These are phyloP conservation scores for Durotheca rogersii DNA, from an alignment of 495 filamentous ascomycete species.

Conservation along the genomic window DNA sequence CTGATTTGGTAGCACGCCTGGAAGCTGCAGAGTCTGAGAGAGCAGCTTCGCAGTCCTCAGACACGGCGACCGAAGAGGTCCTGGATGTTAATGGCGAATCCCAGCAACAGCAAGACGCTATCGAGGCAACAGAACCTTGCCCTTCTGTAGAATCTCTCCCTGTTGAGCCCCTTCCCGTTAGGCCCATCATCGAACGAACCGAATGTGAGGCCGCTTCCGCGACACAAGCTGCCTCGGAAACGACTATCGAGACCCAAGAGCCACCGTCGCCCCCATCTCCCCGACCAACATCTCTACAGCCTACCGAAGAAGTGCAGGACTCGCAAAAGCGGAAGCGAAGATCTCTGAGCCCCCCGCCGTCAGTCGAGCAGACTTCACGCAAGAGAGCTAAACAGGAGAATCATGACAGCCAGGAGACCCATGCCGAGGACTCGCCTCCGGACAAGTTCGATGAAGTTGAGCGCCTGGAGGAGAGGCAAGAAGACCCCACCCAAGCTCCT, in stretches of 20 bases:
- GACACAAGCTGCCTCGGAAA: slow-evolving; percentile 5
- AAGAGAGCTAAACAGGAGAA: slow-evolving; percentile 47
- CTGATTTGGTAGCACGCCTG: slow-evolving; percentile 56
- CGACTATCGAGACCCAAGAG: slow-evolving; percentile 13
- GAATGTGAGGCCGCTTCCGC: slow-evolving; percentile 9
- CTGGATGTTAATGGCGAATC: slow-evolving; percentile 8
- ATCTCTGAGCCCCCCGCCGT: slow-evolving; percentile 65
- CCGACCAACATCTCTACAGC: slow-evolving; percentile 20
- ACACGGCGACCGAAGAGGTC: slow-evolving; percentile 12
- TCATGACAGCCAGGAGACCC: slow-evolving; percentile 13
- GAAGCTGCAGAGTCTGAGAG: slow-evolving; percentile 35
- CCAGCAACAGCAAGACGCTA: slow-evolving; percentile 21
- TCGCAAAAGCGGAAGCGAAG: slow-evolving; percentile 71
- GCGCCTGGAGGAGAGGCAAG: not conserved
- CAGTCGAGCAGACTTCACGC: slow-evolving; percentile 42
- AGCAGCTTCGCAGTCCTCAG: slow-evolving; percentile 10
- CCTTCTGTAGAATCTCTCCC: slow-evolving; percentile 15
- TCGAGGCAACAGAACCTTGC: slow-evolving; percentile 23
- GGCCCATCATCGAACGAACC: slow-evolving; percentile 14
- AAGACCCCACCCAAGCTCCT: slow-evolving; percentile 4
- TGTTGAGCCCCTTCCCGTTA: no score
- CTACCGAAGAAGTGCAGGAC: slow-evolving; percentile 55
- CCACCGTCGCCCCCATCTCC: slow-evolving; percentile 12
- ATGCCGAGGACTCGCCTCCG: not conserved
- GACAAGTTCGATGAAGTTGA: slow-evolving; percentile 4